Evolutionary conservation across 2,329 filamentous ascomycete species (phyloP).

Genomic region (Daldinia sp.): DNA sequence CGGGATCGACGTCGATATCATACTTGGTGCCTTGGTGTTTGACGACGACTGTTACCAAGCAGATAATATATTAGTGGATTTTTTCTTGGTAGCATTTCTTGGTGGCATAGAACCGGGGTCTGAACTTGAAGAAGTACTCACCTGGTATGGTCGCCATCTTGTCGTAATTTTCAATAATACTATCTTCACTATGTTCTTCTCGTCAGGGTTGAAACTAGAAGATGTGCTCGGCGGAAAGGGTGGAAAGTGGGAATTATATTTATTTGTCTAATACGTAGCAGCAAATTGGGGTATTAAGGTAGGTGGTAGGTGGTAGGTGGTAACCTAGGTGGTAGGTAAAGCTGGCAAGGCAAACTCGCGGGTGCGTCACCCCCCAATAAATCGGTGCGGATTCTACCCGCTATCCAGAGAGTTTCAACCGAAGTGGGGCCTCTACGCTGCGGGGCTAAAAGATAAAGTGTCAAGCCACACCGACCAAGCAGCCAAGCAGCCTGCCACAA

Average conservation of each 20-base stretch:
- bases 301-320: background rate
- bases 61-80: slow-evolving; percentile 36
- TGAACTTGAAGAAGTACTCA: slow-evolving; percentile 33
- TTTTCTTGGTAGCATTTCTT: background rate
- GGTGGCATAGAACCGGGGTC: background rate
- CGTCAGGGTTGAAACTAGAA: slow-evolving; percentile 26
- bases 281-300: too few relatives aligned
- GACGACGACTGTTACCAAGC: slow-evolving; percentile 73
- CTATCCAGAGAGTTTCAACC: slow-evolving; percentile 15
- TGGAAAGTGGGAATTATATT: slow-evolving; percentile 3
- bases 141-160: slow-evolving; percentile 45
- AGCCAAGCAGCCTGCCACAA: too few relatives aligned
- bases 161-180: slow-evolving; percentile 8
- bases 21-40: slow-evolving; percentile 97
- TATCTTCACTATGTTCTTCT: background rate
- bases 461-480: background rate
- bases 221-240: slow-evolving; percentile 19
- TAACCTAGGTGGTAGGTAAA: background rate
- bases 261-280: background rate
- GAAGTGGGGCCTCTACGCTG: slow-evolving; percentile 12
- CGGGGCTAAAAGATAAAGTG: background rate
- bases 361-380: slow-evolving; percentile 41
- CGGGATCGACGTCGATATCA: slow-evolving; percentile 88
- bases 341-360: slow-evolving; percentile 32
- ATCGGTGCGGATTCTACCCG: slow-evolving; percentile 38